phyloP scores from a whole-genome alignment of 306 rosid species.

The Luffa acutangula region DNA sequence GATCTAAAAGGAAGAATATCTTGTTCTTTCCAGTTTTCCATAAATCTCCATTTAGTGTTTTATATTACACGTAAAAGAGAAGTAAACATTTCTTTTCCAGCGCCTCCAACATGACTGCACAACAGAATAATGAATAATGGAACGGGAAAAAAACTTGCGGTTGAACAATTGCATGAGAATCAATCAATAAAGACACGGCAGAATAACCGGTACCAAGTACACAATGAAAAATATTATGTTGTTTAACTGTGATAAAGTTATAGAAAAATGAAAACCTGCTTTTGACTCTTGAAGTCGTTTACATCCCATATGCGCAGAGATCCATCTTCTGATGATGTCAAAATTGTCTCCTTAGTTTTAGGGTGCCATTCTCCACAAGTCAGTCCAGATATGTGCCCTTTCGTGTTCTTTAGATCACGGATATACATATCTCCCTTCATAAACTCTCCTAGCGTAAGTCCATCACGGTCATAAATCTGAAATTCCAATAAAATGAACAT shows the following conservation, averaged over 20 bases:
- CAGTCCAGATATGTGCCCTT: constrained; percentile 92
- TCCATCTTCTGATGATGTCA: constrained; percentile 95
- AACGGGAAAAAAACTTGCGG: background rate
- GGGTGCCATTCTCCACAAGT: constrained; percentile 98
- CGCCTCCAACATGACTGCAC: background rate
- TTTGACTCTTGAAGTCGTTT: constrained; percentile 88
- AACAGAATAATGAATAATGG: background rate
- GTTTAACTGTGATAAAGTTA: background rate
- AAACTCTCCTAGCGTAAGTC: constrained; percentile 90
- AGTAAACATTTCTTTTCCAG: background rate
- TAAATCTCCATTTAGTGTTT: background rate
- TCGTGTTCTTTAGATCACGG: constrained; percentile 89
- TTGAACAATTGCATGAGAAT: background rate
- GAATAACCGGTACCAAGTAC: background rate
- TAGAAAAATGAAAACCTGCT: constrained; percentile 41
- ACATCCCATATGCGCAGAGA: constrained; percentile 95
- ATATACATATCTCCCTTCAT: constrained; percentile 94
- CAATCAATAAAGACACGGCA: background rate
- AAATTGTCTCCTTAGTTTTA: constrained; percentile 62
- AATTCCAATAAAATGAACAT: background rate
- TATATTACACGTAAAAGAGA: background rate
- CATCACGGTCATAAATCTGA: constrained; percentile 96
- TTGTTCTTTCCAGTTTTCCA: background rate
- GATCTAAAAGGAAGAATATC: background rate
- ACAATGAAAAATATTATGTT: background rate